Percentiles rank a stretch among this genome's conserved stretches.
Evolutionary conservation across 495 filamentous ascomycete species (phyloP).

Genomic region (Penicillium cinerascens): DNA sequence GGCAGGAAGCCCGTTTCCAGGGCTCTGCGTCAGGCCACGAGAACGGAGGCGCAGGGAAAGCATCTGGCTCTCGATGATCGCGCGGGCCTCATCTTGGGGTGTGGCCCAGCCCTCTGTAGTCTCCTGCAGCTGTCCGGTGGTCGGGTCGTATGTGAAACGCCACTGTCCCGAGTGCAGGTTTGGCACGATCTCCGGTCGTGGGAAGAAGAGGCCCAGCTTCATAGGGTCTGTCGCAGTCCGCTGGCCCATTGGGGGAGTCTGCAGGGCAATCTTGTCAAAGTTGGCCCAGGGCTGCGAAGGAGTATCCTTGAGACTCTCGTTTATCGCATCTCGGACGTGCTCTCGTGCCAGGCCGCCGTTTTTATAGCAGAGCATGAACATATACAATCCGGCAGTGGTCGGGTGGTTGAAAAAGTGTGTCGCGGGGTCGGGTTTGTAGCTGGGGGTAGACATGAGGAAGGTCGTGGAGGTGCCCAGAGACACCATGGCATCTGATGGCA

Average conservation of each 20-base stretch:
- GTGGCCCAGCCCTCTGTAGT: constrained; percentile 45
- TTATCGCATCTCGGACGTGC: constrained; percentile 70
- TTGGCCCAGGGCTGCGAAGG: constrained; percentile 60
- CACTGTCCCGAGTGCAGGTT: constrained; percentile 80
- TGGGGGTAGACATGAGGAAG: constrained; percentile 91
- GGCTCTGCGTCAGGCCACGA: constrained; percentile 62
- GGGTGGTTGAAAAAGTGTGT: constrained; percentile 92
- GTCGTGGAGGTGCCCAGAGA: constrained; percentile 94
- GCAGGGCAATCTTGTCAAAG: constrained; percentile 68
- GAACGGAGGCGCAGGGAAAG: constrained; percentile 85
- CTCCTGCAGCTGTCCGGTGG: constrained; percentile 41
- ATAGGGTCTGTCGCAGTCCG: constrained; percentile 50
- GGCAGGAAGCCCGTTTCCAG: constrained; percentile 56
- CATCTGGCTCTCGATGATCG: constrained; percentile 91
- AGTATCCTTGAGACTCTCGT: constrained; percentile 39
- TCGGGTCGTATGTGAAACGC: constrained; percentile 65
- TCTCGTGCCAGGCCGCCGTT: constrained; percentile 94
- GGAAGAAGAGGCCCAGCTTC: constrained; percentile 89
- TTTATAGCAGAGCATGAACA: constrained; percentile 99
- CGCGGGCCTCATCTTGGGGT: constrained; percentile 68
- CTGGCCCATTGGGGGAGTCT: constrained; percentile 66
- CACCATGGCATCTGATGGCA: constrained; percentile 85
- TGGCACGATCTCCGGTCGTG: constrained; percentile 91
- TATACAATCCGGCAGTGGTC: constrained; percentile 74
- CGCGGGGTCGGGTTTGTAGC: constrained; percentile 80